Conservation (phyloP, 192 early-diverging fungal species). For the Coemansia sp. region DNA sequence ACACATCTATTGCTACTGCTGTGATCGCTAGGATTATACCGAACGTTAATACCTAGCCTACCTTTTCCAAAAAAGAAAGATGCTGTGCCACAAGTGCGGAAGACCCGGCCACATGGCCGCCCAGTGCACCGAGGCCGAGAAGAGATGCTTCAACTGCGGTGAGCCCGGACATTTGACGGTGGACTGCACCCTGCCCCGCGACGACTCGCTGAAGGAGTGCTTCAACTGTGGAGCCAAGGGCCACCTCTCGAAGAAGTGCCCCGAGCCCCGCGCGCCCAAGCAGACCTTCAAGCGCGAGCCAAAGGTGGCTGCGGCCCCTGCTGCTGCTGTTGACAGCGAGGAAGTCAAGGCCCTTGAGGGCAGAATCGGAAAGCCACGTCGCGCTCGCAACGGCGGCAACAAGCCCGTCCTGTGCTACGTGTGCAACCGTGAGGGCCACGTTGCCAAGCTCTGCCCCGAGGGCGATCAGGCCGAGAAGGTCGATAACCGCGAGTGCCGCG, state of each 20-base stretch:
- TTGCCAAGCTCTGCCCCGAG: slow-evolving; percentile 40
- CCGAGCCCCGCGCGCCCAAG: slow-evolving; percentile 17
- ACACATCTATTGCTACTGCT: not conserved
- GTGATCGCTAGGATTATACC: not conserved
- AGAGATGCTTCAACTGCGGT: slow-evolving; percentile 54
- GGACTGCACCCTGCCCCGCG: slow-evolving; percentile 46
- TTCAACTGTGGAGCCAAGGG: slow-evolving; percentile 54
- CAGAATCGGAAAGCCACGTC: not conserved
- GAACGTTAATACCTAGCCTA: not conserved
- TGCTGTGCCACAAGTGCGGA: slow-evolving; percentile 50
- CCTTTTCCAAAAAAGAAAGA: slow-evolving; percentile 14
- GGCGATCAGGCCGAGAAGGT: not conserved
- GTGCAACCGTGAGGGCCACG: slow-evolving; percentile 47
- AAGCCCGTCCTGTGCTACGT: slow-evolving; percentile 53
- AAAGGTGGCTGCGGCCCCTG: not conserved
- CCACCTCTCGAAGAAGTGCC: slow-evolving; percentile 50
- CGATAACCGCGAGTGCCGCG: slow-evolving; percentile 36
- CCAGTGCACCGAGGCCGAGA: slow-evolving; percentile 14
- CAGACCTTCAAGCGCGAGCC: slow-evolving; percentile 7
- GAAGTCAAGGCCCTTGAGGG: slow-evolving; percentile 2
- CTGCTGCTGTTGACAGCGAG: not conserved
- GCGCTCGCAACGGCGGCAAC: slow-evolving; percentile 19
- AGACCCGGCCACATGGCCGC: slow-evolving; percentile 32
- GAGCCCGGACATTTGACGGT: slow-evolving; percentile 47
- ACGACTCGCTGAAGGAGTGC: slow-evolving; percentile 39